Evolutionary conservation across 2,329 filamentous ascomycete genomes (phyloP), one percentile per base, ranked within the genome.

Genomic region (Colletotrichum sansevieriae): DNA sequence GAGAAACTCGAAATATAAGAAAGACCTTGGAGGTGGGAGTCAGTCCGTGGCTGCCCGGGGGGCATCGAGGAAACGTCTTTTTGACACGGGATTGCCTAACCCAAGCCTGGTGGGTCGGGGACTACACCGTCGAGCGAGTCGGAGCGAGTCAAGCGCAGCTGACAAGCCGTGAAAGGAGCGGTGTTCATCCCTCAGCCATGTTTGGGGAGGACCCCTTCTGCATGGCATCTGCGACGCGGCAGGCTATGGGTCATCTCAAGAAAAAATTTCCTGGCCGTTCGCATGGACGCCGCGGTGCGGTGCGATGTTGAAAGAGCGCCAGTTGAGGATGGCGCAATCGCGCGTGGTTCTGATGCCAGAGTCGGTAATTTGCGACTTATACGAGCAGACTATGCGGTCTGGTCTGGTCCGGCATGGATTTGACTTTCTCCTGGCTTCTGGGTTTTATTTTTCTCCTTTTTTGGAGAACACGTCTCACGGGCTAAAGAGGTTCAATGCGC

Each of bases 51-150:
- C 44, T 39, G 46, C 46, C 29, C 29, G 58, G 39, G 39, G 61
- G 65, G 29, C 65, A 49, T 65, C 54, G 46, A 68, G 65, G 49
- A 71, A 63, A 68, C 70, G 70, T 68, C 70, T 71, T 71, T 70
- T 63, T 52, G 63, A 62, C 59, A 55, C 52, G 35, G 64, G 35
- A 71, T 71, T 68, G 68, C 70, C 70, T 71, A 70, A 71, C 68
- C 68, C 57, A 67, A 66, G 52, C 59, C 64, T 54, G 51, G 70
- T 71, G 70, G 70, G 70, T 70, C 68, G 35, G 54, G 46, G 41
- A 65, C 52, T 44, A 63, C 51, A 64, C 65, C 68, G 41, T 68
- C 68, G 55, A 60, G 65, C 59, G 57, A 68, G 49, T 62, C 51
- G 49, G 63, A 68, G 49, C 66, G 60, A 68, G 65, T 56, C 71